Evolutionary conservation across 106 monocot species (phyloP).

Genomic region (Platanthera zijinensis): DNA sequence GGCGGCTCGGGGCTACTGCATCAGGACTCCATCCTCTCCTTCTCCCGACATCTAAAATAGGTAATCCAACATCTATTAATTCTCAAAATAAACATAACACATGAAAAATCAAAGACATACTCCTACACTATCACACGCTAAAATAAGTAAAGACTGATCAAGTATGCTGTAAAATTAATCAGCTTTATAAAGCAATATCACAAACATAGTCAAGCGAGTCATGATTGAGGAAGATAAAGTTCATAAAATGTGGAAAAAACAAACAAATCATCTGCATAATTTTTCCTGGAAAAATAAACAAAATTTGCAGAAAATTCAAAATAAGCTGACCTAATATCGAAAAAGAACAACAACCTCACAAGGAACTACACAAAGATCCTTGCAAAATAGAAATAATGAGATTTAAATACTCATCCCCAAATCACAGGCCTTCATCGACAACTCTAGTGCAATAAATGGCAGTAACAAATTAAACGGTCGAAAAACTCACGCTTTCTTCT

Average conservation of each 20-base stretch:
- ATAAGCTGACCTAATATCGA: not conserved
- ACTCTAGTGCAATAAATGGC: constrained; percentile 1
- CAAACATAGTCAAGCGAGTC: not conserved
- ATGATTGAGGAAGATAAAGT: not conserved
- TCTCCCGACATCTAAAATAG: constrained; percentile 62
- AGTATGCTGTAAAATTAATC: too few relatives aligned
- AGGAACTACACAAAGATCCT: not conserved
- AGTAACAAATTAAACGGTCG: not conserved
- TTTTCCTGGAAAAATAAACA: not conserved
- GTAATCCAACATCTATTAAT: not conserved
- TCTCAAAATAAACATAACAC: too few relatives aligned
- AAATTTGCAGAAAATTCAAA: not conserved
- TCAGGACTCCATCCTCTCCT: constrained; percentile 71
- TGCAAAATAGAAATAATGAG: not conserved
- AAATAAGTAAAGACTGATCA: too few relatives aligned
- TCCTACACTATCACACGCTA: too few relatives aligned
- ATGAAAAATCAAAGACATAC: too few relatives aligned
- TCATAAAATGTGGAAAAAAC: not conserved
- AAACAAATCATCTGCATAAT: not conserved
- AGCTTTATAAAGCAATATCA: too few relatives aligned
- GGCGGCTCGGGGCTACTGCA: too few relatives aligned
- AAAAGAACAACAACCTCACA: not conserved
- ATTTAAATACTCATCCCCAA: constrained; percentile 3
- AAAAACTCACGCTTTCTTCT: not conserved
- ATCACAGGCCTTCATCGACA: constrained; percentile 1